These are phyloP conservation scores for Spathaspora girioi DNA, from an alignment of 805 yeast genomes.

Conservation along the genomic window DNA sequence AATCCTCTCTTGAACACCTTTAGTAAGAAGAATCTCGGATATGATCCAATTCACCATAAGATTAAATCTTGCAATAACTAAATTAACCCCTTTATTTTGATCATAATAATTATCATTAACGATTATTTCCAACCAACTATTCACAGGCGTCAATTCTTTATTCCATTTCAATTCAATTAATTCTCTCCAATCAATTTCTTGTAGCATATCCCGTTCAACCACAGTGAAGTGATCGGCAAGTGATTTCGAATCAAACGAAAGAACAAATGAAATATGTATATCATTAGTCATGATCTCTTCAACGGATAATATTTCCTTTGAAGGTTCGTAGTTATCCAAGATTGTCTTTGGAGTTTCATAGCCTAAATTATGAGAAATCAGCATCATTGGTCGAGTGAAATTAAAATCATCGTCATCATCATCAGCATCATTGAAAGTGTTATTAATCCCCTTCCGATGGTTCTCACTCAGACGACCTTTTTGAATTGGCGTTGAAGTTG, in stretches of 20 bases:
- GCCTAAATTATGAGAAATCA: background rate
- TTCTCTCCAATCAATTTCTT: constrained; percentile 91
- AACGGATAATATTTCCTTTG: constrained; percentile 29
- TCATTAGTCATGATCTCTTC: constrained; percentile 41
- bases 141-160: constrained; percentile 59
- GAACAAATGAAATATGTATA: constrained; percentile 76
- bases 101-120: constrained; percentile 48
- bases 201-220: constrained; percentile 78
- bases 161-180: constrained; percentile 75
- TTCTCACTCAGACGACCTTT: constrained; percentile 2
- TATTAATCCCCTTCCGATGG: background rate
- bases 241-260: constrained; percentile 62
- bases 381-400: background rate
- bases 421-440: background rate
- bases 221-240: constrained; percentile 81
- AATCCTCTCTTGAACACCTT: constrained; percentile 53
- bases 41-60: constrained; percentile 88
- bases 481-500: constrained; percentile 12
- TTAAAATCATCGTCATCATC: background rate
- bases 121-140: constrained; percentile 80
- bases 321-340: constrained; percentile 31
- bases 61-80: constrained; percentile 83
- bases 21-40: constrained; percentile 78
- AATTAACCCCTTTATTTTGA: constrained; percentile 66
- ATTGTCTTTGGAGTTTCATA: constrained; percentile 26